phyloP scores from a whole-genome alignment of 208 protist genomes.

The Trypanosoma lewisi region DNA sequence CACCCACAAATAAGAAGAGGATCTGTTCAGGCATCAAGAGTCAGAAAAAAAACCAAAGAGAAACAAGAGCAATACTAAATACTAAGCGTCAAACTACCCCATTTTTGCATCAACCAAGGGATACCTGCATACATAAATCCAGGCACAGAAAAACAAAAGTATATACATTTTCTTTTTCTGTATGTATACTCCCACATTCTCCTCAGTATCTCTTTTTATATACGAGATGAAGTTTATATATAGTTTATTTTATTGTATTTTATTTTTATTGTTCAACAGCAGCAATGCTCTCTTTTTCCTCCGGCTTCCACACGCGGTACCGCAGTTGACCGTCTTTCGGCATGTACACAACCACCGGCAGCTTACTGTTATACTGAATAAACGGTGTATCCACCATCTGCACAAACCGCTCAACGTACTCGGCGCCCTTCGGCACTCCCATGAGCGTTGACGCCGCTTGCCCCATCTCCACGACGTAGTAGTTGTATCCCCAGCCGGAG shows the following conservation, averaged over 20 bases:
- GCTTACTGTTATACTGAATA: constrained; percentile 31
- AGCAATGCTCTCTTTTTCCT: too few species aligned
- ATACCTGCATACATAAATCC: neutral
- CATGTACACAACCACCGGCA: constrained; percentile 39
- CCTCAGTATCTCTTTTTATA: neutral
- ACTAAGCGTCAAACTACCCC: neutral
- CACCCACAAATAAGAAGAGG: neutral
- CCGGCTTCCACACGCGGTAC: constrained; percentile 28
- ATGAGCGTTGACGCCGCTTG: neutral
- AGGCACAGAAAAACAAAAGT: neutral
- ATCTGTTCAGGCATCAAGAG: neutral
- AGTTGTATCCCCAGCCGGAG: constrained; percentile 44
- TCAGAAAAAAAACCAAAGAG: constrained; percentile 13
- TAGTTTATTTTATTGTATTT: too few species aligned
- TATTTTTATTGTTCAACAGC: too few species aligned
- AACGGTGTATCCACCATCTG: constrained; percentile 2
- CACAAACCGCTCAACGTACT: constrained; percentile 10
- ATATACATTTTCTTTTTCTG: too few species aligned
- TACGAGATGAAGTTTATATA: too few species aligned
- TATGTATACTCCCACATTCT: neutral
- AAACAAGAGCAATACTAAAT: constrained; percentile 5
- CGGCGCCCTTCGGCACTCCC: too few species aligned
- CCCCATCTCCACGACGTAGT: constrained; percentile 21
- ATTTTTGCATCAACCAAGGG: neutral
- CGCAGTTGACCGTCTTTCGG: constrained; percentile 22